Evolutionary conservation across 2,329 filamentous ascomycete species (phyloP).

Genomic region (Phialophora macrospora): DNA sequence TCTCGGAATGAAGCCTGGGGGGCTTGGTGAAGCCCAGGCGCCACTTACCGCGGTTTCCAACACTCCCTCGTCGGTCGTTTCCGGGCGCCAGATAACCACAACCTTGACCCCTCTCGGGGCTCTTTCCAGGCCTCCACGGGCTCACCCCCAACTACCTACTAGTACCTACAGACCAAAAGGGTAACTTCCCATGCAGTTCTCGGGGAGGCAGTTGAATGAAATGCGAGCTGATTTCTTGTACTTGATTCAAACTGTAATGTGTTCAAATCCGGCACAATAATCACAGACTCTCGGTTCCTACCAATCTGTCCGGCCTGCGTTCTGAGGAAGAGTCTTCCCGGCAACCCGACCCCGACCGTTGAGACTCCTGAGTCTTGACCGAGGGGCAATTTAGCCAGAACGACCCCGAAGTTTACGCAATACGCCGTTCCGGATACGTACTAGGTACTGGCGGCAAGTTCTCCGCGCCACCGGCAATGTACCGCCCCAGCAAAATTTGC

Average conservation of each 20-base stretch:
- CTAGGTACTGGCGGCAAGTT: background rate
- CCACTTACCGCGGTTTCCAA: slow-evolving; percentile 15
- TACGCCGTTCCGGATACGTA: background rate
- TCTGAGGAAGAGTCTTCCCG: background rate
- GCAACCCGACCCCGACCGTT: background rate
- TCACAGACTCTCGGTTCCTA: background rate
- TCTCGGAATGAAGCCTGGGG: background rate
- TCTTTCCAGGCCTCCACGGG: background rate
- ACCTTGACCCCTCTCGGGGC: background rate
- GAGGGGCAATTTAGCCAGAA: background rate
- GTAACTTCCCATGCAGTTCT: background rate
- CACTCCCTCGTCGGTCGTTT: slow-evolving; percentile 23
- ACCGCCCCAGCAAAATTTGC: background rate
- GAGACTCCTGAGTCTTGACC: too few relatives aligned
- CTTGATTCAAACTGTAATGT: background rate
- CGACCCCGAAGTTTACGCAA: background rate
- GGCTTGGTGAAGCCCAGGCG: background rate
- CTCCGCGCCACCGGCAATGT: background rate
- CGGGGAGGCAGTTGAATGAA: background rate
- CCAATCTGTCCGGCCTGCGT: background rate
- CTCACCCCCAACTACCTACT: background rate
- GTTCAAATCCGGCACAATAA: background rate
- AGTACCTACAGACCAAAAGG: background rate
- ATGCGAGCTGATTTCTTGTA: background rate
- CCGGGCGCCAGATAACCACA: slow-evolving; percentile 26